Percentiles rank a stretch among this genome's conserved stretches.
These are phyloP conservation scores for Omphalea diandra DNA, from an alignment of 441 rosid species.

Conservation along the genomic window DNA sequence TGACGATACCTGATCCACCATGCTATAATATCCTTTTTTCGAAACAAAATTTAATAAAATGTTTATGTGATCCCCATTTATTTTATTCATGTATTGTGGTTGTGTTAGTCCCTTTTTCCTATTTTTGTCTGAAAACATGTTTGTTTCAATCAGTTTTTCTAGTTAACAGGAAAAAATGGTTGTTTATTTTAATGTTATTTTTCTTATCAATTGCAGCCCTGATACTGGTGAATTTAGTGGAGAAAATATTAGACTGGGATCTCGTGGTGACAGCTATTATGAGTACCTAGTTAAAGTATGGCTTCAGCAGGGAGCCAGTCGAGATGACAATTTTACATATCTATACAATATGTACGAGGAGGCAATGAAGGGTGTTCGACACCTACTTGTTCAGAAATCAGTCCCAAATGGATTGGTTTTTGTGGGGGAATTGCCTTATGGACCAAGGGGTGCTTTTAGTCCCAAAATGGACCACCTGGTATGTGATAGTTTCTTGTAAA, in stretches of 20 bases:
- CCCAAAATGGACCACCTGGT: conserved; percentile 99
- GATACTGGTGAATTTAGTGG: conserved; percentile 82
- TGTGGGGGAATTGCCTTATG: conserved; percentile 93
- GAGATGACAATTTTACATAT: conserved; percentile 53
- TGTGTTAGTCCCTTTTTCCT: not conserved
- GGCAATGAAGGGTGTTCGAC: conserved; percentile 94
- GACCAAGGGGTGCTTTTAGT: conserved; percentile 68
- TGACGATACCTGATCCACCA: not conserved
- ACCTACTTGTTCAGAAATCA: conserved; percentile 78
- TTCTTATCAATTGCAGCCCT: conserved; percentile 58
- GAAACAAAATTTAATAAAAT: not conserved
- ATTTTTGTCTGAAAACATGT: not conserved
- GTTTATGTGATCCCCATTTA: not conserved
- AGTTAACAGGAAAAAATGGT: not conserved
- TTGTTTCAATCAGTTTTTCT: conserved; percentile 4
- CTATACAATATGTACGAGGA: conserved; percentile 83
- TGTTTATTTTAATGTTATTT: conserved; percentile 22
- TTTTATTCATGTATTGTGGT: not conserved
- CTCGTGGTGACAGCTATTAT: conserved; percentile 99
- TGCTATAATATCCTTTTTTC: not conserved
- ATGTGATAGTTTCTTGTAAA: conserved; percentile 35
- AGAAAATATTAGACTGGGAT: conserved; percentile 92
- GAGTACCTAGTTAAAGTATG: conserved; percentile 95
- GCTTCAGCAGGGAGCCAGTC: conserved; percentile 74
- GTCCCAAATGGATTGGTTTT: conserved; percentile 81